phyloP scores from a whole-genome alignment of 768 basidiomycete genomes.

The Lactarius pseudohatsudake region DNA sequence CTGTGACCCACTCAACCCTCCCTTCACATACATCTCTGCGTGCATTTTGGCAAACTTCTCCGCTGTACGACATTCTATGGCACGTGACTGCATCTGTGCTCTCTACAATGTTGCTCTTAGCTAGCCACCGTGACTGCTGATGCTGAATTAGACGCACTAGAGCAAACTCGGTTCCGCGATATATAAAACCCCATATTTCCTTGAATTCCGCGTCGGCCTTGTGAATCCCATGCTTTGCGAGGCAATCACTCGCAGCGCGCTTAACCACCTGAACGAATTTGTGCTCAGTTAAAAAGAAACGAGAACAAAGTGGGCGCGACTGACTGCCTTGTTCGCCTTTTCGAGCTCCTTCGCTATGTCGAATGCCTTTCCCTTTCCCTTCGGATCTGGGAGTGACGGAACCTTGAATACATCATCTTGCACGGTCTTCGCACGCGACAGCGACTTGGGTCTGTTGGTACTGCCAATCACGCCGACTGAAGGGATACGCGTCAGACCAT shows the following conservation, averaged over 20 bases:
- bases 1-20: conserved; percentile 8
- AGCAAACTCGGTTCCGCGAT: conserved; percentile 32
- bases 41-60: conserved; percentile 26
- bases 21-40: conserved; percentile 29
- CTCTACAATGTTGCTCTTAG: conserved; percentile 15
- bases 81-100: conserved; percentile 27
- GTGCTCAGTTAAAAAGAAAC: neutral
- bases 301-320: conserved; percentile 24
- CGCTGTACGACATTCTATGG: conserved; percentile 24
- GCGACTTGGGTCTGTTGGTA: conserved; percentile 29
- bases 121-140: neutral
- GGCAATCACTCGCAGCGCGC: conserved; percentile 37
- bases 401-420: conserved; percentile 30
- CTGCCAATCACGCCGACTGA: conserved; percentile 29
- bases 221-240: conserved; percentile 24
- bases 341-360: conserved; percentile 47
- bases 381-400: conserved; percentile 27
- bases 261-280: conserved; percentile 40
- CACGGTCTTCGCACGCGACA: conserved; percentile 23
- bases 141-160: conserved; percentile 23
- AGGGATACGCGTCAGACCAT: conserved; percentile 43
- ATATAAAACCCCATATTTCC: conserved; percentile 30
- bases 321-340: conserved; percentile 61
- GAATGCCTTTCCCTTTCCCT: conserved; percentile 36
- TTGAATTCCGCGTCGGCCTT: conserved; percentile 31